phyloP scores from a whole-genome alignment of 1,284 basidiomycete genomes.

The Rhodotorula sp. region DNA sequence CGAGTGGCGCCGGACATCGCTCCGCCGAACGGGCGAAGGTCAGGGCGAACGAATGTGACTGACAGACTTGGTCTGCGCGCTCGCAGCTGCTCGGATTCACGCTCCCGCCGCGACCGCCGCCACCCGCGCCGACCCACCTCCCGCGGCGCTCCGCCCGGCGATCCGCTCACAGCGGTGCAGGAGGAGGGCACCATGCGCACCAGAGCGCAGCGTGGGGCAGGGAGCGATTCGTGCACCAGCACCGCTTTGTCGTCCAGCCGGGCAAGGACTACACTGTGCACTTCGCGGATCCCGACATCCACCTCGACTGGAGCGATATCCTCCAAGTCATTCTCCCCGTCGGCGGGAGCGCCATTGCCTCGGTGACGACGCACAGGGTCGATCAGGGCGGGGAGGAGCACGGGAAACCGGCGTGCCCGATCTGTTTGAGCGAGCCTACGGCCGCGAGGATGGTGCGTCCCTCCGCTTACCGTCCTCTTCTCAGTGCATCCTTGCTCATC shows the following conservation, averaged over 20 bases:
- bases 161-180: neutral
- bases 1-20: neutral
- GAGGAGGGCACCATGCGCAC: neutral
- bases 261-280: slow-evolving; percentile 82
- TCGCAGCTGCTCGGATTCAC: slow-evolving; percentile 45
- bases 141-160: slow-evolving; percentile 31
- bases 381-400: slow-evolving; percentile 47
- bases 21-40: no score
- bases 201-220: slow-evolving; percentile 22
- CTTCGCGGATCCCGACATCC: slow-evolving; percentile 71
- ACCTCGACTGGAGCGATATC: slow-evolving; percentile 93
- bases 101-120: slow-evolving; percentile 38
- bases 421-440: slow-evolving; percentile 86
- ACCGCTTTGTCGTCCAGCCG: slow-evolving; percentile 90
- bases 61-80: neutral
- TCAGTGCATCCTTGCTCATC: neutral
- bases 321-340: slow-evolving; percentile 91
- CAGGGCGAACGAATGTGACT: neutral
- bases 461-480: neutral
- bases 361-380: slow-evolving; percentile 39
- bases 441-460: slow-evolving; percentile 86
- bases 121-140: slow-evolving; percentile 25
- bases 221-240: slow-evolving; percentile 77
- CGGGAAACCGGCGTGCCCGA: slow-evolving; percentile 71
- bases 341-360: slow-evolving; percentile 50